A percentile compares a stretch with the other conserved stretches of the same genome.
These are phyloP conservation scores for Ampelomyces quisqualis DNA, from an alignment of 2,329 filamentous ascomycete genomes.

Conservation along the genomic window DNA sequence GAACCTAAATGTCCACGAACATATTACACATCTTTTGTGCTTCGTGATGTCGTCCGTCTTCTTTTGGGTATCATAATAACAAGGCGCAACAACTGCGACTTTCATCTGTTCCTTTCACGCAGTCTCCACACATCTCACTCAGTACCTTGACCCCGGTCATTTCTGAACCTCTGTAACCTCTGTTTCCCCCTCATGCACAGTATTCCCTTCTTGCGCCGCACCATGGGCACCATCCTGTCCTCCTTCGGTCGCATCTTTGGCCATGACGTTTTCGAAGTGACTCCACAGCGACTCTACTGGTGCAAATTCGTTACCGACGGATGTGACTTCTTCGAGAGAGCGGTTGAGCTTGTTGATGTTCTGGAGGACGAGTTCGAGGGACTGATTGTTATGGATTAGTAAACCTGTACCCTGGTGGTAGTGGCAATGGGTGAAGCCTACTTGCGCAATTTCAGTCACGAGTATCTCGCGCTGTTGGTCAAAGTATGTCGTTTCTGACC, in stretches of 20 bases:
- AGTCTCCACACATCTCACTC: neutral
- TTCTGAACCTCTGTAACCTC: slow-evolving; percentile 24
- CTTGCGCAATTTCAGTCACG: slow-evolving; percentile 71
- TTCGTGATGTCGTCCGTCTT: neutral
- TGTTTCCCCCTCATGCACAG: slow-evolving; percentile 25
- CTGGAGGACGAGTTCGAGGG: slow-evolving; percentile 84
- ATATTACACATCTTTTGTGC: slow-evolving; percentile 12
- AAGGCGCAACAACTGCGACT: neutral
- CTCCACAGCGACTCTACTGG: slow-evolving; percentile 96
- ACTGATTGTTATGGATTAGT: slow-evolving; percentile 42
- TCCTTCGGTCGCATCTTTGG: slow-evolving; percentile 58
- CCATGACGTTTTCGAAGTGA: slow-evolving; percentile 96
- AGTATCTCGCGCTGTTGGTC: slow-evolving; percentile 73
- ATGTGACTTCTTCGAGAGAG: slow-evolving; percentile 85
- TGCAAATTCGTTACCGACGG: slow-evolving; percentile 96
- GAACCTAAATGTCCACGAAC: slow-evolving; percentile 22
- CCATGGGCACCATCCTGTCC: slow-evolving; percentile 17
- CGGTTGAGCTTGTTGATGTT: slow-evolving; percentile 96
- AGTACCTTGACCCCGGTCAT: slow-evolving; percentile 1
- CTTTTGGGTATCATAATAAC: slow-evolving; percentile 15
- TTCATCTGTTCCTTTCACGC: too few relatives aligned
- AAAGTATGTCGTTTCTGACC: slow-evolving; percentile 58
- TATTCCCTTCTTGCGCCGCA: slow-evolving; percentile 25
- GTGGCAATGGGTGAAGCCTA: slow-evolving; percentile 37
- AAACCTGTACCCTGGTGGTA: neutral